Conservation (phyloP, 2,329 filamentous ascomycete species). For the Cladosporium sp. region DNA sequence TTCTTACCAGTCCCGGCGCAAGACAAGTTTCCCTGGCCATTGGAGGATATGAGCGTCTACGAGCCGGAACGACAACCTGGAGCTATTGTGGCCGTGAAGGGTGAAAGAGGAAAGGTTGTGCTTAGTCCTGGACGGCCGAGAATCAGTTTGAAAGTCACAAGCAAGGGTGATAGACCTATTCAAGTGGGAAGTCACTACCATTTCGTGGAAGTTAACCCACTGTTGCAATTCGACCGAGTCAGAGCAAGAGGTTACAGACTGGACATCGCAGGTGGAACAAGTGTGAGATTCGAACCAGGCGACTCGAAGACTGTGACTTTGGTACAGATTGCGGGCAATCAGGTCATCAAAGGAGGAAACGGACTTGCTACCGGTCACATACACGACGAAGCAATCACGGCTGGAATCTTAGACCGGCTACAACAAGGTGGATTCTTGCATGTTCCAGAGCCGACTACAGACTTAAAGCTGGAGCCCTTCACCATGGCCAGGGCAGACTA, state of each 20-base stretch:
- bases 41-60: conserved; percentile 62
- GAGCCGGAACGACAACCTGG: conserved; percentile 68
- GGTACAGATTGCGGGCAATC: conserved; percentile 79
- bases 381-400: conserved; percentile 56
- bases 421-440: conserved; percentile 75
- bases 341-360: conserved; percentile 81
- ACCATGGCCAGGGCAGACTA: conserved; percentile 77
- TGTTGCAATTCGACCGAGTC: conserved; percentile 80
- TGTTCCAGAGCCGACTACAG: conserved; percentile 59
- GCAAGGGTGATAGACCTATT: conserved; percentile 82
- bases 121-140: conserved; percentile 73
- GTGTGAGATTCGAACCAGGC: conserved; percentile 88
- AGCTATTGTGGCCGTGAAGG: conserved; percentile 69
- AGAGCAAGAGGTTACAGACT: conserved; percentile 79
- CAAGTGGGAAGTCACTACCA: conserved; percentile 94
- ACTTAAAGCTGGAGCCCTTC: conserved; percentile 55
- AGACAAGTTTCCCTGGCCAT: conserved; percentile 53
- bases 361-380: conserved; percentile 69
- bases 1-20: conserved; percentile 74
- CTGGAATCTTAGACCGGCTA: conserved; percentile 64
- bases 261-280: conserved; percentile 87
- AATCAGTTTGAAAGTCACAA: conserved; percentile 72
- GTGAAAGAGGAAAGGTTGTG: conserved; percentile 56
- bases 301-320: conserved; percentile 86
- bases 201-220: conserved; percentile 90